Conservation (phyloP, 1,139 yeast species). For the Kodamaea fungicola region DNA sequence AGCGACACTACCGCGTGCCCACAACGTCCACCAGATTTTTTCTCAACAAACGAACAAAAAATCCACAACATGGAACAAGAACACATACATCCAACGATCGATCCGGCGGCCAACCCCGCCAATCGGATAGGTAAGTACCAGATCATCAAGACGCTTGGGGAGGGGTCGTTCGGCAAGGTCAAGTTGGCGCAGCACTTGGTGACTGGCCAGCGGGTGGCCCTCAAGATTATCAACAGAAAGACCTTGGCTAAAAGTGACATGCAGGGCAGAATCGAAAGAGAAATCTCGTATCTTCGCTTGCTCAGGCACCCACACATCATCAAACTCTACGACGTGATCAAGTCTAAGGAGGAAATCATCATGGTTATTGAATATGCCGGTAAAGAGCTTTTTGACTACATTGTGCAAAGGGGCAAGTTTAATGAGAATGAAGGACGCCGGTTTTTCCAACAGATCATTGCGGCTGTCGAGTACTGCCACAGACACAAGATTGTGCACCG, state of each 20-base stretch:
- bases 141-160: constrained; percentile 90
- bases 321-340: constrained; percentile 92
- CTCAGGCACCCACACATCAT: constrained; percentile 96
- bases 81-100: constrained; percentile 15
- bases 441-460: constrained; percentile 94
- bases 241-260: constrained; percentile 93
- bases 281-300: constrained; percentile 82
- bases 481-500: constrained; percentile 96
- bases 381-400: constrained; percentile 91
- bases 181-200: constrained; percentile 90
- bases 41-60: constrained; percentile 43
- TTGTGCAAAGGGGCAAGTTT: constrained; percentile 94
- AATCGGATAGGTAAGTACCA: constrained; percentile 86
- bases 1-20: too few relatives aligned
- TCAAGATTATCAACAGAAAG: constrained; percentile 90
- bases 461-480: constrained; percentile 98
- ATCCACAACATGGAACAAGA: constrained; percentile 11
- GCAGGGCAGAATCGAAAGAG: constrained; percentile 97
- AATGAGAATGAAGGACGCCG: constrained; percentile 91
- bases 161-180: constrained; percentile 97
- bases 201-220: constrained; percentile 91
- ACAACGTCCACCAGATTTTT: constrained; percentile 39
- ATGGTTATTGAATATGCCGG: constrained; percentile 99
- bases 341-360: constrained; percentile 91
- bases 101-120: constrained; percentile 34